Evolutionary conservation across 495 filamentous ascomycete species (phyloP).

Genomic region (Sporormia fimetaria): DNA sequence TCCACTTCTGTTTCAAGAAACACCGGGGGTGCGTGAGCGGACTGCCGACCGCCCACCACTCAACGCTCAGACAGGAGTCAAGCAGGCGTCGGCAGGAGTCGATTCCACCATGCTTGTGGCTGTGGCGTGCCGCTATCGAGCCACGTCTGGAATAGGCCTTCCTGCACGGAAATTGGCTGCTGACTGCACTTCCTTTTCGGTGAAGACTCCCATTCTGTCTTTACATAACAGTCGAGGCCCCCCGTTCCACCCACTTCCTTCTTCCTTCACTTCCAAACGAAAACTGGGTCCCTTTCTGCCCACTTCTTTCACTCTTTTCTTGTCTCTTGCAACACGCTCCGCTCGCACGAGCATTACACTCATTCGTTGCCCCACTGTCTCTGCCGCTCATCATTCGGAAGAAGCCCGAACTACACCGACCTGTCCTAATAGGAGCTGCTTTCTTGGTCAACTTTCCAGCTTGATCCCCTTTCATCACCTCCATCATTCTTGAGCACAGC

Average conservation of each 20-base stretch:
- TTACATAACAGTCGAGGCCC: no score
- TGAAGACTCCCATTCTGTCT: no score
- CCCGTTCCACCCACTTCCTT: no score
- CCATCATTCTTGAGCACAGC: conserved; percentile 2
- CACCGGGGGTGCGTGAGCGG: conserved; percentile 4
- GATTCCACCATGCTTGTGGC: no score
- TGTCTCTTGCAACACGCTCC: neutral
- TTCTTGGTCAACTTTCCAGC: neutral
- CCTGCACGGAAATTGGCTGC: no score
- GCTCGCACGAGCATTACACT: conserved; percentile 9
- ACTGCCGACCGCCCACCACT: conserved; percentile 5
- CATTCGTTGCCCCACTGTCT: conserved; percentile 4
- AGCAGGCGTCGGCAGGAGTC: conserved; percentile 9
- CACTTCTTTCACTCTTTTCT: conserved; percentile 1
- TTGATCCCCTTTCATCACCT: neutral
- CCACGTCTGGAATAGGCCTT: no score
- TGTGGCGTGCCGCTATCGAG: no score
- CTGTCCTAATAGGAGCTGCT: neutral
- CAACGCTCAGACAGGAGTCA: neutral
- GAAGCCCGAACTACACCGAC: neutral
- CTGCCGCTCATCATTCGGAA: neutral
- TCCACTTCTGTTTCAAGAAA: conserved; percentile 21
- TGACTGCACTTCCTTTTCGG: no score
- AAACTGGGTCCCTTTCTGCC: no score
- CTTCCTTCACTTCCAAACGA: no score